Base-by-base conservation (phyloP, 495 filamentous ascomycete species). In the Penicillium waksmanii region DNA sequence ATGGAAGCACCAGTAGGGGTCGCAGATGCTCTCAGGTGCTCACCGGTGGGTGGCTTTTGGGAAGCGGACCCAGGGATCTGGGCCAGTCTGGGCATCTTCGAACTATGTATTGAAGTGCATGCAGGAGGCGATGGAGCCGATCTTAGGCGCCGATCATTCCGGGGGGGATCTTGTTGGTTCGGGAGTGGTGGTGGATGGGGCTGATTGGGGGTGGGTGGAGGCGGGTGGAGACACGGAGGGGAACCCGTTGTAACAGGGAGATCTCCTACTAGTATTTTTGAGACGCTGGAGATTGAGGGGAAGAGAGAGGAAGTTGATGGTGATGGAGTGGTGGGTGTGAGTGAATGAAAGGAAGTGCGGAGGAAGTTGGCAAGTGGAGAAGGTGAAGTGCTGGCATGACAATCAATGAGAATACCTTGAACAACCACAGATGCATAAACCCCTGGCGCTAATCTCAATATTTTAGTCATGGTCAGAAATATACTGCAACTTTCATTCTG, bases 61-160 rank as follows among this genome's bases (percentile, higher is more conserved):
- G 34, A 13, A 27, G 25, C 3, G 13, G 35, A 5, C 10, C 51
- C 51, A 54, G 6, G 51, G 51, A 42, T 54, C 51, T 42, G 51
- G 51, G 18, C 3, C 19, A 44, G 42, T 44, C 42, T 44, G 42
- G 42, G 42, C 42, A 44, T 17, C n/a, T 17, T 43, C 18, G 13
- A 36, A 54, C 51, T 54, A 54, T n/a, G n/a, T n/a, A n/a, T 54
- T 42, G 51, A 54, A 54, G 51, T 54, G 12, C 51, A 54, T 25
- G 51, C 51, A 54, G 42, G n/a, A 44, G 42, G 42, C 42, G 42
- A 44, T 44, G 17, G 23, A 38, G 33, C 33, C 15, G 51, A 27
- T 27, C 47, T 50, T 27, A 13, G 49, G 10, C 27, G 49, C 49
- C 49, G 51, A 54, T 54, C 51, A 54, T 54, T 42, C 34, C 35